These are phyloP conservation scores for Novymonas esmeraldas DNA, from an alignment of 208 protist species.

Conservation along the genomic window DNA sequence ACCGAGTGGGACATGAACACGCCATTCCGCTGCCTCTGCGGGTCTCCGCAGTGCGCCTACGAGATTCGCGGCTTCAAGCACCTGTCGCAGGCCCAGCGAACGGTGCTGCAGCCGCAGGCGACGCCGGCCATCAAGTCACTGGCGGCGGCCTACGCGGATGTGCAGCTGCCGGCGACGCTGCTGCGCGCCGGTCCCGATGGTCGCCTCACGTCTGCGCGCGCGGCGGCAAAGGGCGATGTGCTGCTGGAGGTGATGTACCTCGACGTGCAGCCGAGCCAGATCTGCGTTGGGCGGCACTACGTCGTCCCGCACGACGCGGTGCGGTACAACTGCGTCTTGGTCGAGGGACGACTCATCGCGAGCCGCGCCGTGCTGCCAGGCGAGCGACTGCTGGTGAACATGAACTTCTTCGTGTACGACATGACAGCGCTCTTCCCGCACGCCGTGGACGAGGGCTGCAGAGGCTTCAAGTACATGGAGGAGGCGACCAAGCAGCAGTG, in stretches of 20 bases:
- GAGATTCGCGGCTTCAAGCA: constrained; percentile 83
- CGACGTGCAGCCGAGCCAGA: constrained; percentile 76
- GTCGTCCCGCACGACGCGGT: constrained; percentile 56
- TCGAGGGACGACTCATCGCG: constrained; percentile 76
- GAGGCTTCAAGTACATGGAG: constrained; percentile 75
- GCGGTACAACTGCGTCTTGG: constrained; percentile 65
- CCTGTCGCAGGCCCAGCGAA: constrained; percentile 57
- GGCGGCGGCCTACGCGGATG: constrained; percentile 33
- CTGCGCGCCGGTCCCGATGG: constrained; percentile 33
- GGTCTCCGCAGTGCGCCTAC: constrained; percentile 54
- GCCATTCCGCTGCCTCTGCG: constrained; percentile 77
- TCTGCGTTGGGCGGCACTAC: constrained; percentile 58
- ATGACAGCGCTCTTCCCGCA: constrained; percentile 74
- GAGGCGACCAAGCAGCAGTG: constrained; percentile 60
- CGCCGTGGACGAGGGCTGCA: constrained; percentile 49
- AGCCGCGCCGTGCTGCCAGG: constrained; percentile 36
- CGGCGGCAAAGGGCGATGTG: constrained; percentile 43
- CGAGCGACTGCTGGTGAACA: constrained; percentile 70
- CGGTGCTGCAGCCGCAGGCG: constrained; percentile 38
- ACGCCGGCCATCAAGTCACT: constrained; percentile 68
- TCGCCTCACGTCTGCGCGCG: constrained; percentile 33
- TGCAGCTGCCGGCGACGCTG: constrained; percentile 52
- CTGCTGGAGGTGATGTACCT: constrained; percentile 68
- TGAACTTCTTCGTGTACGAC: constrained; percentile 90
- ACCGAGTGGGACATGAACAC: constrained; percentile 85